Percentiles rank a stretch among this genome's conserved stretches.
These are phyloP conservation scores for Phialophora macrospora DNA, from an alignment of 2,329 filamentous ascomycete species.

Conservation along the genomic window DNA sequence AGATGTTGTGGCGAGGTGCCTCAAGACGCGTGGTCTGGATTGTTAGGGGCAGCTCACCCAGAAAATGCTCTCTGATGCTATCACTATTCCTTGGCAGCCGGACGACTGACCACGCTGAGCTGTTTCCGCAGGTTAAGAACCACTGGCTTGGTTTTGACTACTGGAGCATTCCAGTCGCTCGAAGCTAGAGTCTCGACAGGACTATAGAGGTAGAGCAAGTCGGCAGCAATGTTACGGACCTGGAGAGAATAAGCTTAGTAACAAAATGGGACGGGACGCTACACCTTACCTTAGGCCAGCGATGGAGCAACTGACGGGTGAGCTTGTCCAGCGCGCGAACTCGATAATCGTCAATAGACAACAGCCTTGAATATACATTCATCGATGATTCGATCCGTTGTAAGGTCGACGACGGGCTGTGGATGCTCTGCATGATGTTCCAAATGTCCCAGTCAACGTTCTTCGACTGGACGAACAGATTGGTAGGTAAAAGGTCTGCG, in stretches of 20 bases:
- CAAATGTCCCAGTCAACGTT: constrained; percentile 63
- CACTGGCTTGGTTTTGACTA: constrained; percentile 32
- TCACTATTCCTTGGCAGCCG: constrained; percentile 1
- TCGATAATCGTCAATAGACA: constrained; percentile 22
- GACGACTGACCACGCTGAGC: constrained; percentile 32
- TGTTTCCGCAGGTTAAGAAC: constrained; percentile 36
- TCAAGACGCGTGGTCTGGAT: constrained; percentile 64
- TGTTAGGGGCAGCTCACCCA: constrained; percentile 48
- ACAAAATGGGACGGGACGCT: not conserved
- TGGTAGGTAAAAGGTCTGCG: constrained; percentile 47
- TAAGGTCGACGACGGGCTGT: constrained; percentile 82
- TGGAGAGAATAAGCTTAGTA: constrained; percentile 17
- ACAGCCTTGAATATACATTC: constrained; percentile 67
- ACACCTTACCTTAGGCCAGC: constrained; percentile 35
- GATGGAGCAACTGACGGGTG: constrained; percentile 37
- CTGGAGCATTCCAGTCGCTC: constrained; percentile 35
- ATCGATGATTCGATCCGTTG: constrained; percentile 80
- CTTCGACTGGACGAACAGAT: constrained; percentile 11
- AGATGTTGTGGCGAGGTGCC: constrained; percentile 65
- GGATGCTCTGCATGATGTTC: constrained; percentile 72
- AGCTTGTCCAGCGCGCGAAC: constrained; percentile 34
- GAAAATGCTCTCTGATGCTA: not conserved
- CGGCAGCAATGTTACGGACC: constrained; percentile 36
- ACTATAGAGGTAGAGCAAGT: constrained; percentile 36
- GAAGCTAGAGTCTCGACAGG: constrained; percentile 31